Percentiles rank a stretch among this genome's conserved stretches.
Conservation (phyloP, 495 filamentous ascomycete genomes). For the Annulohypoxylon nitens region DNA sequence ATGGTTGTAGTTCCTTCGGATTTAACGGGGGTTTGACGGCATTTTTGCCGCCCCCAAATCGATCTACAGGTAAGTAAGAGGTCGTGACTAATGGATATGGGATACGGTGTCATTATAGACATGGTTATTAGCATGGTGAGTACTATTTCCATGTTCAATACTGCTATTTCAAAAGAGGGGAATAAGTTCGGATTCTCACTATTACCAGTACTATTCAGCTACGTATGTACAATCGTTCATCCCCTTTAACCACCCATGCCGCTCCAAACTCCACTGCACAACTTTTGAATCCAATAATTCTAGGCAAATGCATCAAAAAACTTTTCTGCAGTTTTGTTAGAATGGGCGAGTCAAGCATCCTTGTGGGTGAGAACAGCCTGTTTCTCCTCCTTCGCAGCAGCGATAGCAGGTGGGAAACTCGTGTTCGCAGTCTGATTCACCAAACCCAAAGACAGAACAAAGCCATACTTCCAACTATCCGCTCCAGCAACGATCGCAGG, state of each 20-base stretch:
- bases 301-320: neutral
- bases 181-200: neutral
- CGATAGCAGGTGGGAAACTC: constrained; percentile 8
- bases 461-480: constrained; percentile 51
- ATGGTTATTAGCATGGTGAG: neutral
- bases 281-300: neutral
- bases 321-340: neutral
- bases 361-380: constrained; percentile 12
- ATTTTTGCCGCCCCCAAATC: neutral
- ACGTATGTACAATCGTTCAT: neutral
- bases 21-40: neutral
- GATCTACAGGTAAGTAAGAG: neutral
- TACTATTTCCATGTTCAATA: neutral
- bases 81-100: neutral
- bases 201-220: neutral
- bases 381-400: neutral
- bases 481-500: constrained; percentile 38
- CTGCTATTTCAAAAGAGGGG: neutral
- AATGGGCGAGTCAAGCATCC: neutral
- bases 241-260: neutral
- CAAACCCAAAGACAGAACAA: constrained; percentile 41
- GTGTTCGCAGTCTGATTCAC: constrained; percentile 44
- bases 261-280: neutral
- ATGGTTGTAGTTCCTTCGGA: neutral
- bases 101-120: neutral